Evolutionary conservation across 768 basidiomycete species (phyloP).

Genomic region (Suillus fuscotomentosus): DNA sequence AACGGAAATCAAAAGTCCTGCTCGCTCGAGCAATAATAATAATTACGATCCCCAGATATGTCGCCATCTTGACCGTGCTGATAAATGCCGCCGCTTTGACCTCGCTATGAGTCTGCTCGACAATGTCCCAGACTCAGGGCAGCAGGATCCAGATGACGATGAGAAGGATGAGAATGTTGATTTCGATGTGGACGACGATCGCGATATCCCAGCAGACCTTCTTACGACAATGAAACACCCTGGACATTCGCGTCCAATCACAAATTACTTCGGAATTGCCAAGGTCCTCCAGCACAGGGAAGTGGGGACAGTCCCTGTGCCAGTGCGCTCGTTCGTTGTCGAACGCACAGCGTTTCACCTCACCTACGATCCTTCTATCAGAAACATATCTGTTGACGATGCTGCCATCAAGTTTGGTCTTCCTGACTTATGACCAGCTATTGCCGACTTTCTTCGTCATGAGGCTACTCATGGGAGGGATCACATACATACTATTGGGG

Average conservation of each 20-base stretch:
- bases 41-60: too few species aligned
- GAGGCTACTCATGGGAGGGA: background rate
- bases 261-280: background rate
- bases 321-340: conserved; percentile 16
- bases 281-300: background rate
- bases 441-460: background rate
- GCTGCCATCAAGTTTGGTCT: conserved; percentile 11
- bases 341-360: conserved; percentile 24
- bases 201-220: background rate
- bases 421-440: conserved; percentile 15
- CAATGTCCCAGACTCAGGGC: conserved; percentile 15
- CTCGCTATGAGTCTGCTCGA: background rate
- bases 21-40: too few species aligned
- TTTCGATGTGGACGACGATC: background rate
- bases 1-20: too few species aligned
- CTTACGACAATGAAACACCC: background rate
- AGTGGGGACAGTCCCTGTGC: background rate
- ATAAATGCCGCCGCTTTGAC: background rate
- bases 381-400: conserved; percentile 20
- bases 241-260: background rate
- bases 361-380: conserved; percentile 18
- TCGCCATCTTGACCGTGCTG: too few species aligned
- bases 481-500: background rate
- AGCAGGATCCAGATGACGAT: conserved; percentile 24
- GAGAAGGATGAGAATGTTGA: background rate